phyloP scores from a whole-genome alignment of 805 yeast species.

The Metahyphopichia silvanorum region DNA sequence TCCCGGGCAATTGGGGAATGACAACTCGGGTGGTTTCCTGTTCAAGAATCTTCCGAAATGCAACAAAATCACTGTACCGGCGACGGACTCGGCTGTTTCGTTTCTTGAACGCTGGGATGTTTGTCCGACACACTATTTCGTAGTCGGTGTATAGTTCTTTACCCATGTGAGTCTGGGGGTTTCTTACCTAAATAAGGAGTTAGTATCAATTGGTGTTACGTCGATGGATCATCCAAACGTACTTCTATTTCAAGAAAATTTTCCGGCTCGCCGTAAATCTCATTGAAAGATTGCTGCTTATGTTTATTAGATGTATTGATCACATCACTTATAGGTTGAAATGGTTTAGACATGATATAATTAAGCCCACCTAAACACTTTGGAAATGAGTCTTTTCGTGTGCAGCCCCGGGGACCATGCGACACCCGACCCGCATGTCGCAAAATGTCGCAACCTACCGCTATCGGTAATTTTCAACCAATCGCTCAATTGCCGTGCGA shows the following conservation, averaged over 20 bases:
- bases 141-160: constrained; percentile 83
- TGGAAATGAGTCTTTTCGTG: no score
- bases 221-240: constrained; percentile 8
- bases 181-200: constrained; percentile 39
- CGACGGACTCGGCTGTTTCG: constrained; percentile 69
- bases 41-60: constrained; percentile 69
- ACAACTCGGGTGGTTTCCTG: constrained; percentile 75
- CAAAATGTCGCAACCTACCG: no score
- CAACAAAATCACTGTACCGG: constrained; percentile 86
- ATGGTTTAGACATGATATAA: constrained; percentile 32
- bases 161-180: constrained; percentile 72
- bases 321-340: constrained; percentile 43
- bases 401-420: no score
- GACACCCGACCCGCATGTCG: no score
- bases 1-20: constrained; percentile 90
- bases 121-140: constrained; percentile 85
- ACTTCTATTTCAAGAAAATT: constrained; percentile 91
- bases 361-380: no score
- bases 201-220: constrained; percentile 10
- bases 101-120: constrained; percentile 80
- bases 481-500: no score
- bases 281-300: constrained; percentile 63
- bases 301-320: constrained; percentile 36
- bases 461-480: no score
- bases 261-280: constrained; percentile 91